A percentile compares a stretch with the other conserved stretches of the same genome.
phyloP scores from a whole-genome alignment of 2,329 filamentous ascomycete species.

The Botrytis porri region DNA sequence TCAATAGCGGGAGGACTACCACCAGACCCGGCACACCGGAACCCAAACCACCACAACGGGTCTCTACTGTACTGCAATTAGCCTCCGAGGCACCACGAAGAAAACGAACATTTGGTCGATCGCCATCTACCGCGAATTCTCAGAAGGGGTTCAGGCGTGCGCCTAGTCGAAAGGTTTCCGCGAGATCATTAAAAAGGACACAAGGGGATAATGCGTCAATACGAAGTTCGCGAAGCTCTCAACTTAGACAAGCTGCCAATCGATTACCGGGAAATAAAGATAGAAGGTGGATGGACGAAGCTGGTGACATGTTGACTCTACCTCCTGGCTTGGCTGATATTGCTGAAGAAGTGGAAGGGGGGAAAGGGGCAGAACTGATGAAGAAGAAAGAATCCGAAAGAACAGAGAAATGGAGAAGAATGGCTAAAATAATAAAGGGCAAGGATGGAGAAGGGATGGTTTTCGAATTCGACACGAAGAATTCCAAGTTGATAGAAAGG shows the following conservation, averaged over 20 bases:
- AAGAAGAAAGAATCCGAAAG: conserved; percentile 62
- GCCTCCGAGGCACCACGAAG: conserved; percentile 36
- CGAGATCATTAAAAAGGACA: conserved; percentile 54
- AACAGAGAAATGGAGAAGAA: conserved; percentile 65
- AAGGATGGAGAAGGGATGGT: conserved; percentile 56
- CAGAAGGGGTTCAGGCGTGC: conserved; percentile 36
- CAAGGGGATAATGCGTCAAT: conserved; percentile 39
- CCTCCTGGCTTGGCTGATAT: conserved; percentile 56
- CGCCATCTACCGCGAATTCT: conserved; percentile 31
- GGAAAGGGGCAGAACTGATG: conserved; percentile 51
- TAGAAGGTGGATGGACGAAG: conserved; percentile 60
- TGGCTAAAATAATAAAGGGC: conserved; percentile 57
- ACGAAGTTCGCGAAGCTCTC: conserved; percentile 51
- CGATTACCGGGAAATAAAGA: conserved; percentile 59
- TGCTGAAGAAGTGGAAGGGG: conserved; percentile 53
- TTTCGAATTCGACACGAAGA: conserved; percentile 76
- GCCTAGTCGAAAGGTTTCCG: conserved; percentile 55
- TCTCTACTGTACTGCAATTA: conserved; percentile 36
- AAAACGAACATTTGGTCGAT: conserved; percentile 33
- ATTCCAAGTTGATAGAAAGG: conserved; percentile 81
- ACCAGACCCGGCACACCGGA: conserved; percentile 42
- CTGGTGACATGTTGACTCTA: conserved; percentile 63
- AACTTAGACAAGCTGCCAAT: conserved; percentile 56
- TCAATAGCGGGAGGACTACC: conserved; percentile 45
- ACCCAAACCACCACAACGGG: conserved; percentile 35